A percentile compares a stretch with the other conserved stretches of the same genome.
Evolutionary conservation across 2,329 filamentous ascomycete genomes (phyloP).

Genomic region (Epichloe gansuensis): DNA sequence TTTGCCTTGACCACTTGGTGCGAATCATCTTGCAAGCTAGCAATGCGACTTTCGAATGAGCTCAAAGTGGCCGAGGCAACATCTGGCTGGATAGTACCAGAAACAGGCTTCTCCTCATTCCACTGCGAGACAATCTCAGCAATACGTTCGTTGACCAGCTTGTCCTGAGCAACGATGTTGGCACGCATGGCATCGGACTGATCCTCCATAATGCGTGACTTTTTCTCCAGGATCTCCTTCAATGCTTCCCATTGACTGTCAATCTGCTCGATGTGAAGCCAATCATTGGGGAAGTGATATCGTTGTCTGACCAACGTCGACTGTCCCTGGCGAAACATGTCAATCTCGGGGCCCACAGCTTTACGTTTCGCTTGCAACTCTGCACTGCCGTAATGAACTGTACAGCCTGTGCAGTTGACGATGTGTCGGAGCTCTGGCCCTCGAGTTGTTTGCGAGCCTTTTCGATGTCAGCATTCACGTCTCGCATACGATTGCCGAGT

Average conservation of each 20-base stretch:
- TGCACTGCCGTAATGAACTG: conserved; percentile 98
- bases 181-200: conserved; percentile 90
- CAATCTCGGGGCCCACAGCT: conserved; percentile 88
- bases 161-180: conserved; percentile 91
- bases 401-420: conserved; percentile 91
- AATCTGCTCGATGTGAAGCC: conserved; percentile 92
- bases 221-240: conserved; percentile 82
- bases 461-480: conserved; percentile 84
- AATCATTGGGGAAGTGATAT: conserved; percentile 87
- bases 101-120: conserved; percentile 95
- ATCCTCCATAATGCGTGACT: conserved; percentile 90
- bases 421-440: conserved; percentile 80
- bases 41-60: conserved; percentile 75
- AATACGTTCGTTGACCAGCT: conserved; percentile 81
- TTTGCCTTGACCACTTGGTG: conserved; percentile 95
- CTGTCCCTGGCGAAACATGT: conserved; percentile 90
- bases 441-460: conserved; percentile 85
- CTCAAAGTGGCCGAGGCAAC: conserved; percentile 73
- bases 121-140: conserved; percentile 73
- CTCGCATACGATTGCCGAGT: conserved; percentile 79
- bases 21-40: conserved; percentile 72
- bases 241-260: conserved; percentile 92
- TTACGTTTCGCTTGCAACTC: conserved; percentile 87
- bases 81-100: conserved; percentile 82
- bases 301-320: conserved; percentile 82